Base-by-base conservation (phyloP, 2,329 filamentous ascomycete genomes). In the Cordyceps javanica region DNA sequence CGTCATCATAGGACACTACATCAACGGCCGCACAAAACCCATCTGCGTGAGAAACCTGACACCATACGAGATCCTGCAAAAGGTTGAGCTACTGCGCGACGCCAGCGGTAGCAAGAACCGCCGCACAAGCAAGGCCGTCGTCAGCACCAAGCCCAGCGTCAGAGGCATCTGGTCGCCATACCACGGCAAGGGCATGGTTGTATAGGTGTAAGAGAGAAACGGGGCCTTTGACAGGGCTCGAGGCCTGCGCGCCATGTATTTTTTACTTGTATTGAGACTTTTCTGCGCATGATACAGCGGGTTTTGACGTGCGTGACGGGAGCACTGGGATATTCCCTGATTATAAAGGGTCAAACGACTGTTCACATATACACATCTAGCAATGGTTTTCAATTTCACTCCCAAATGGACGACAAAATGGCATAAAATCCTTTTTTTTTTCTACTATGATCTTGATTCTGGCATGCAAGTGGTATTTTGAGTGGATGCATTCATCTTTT, bases 21-120 rank as follows among this genome's bases (percentile, higher is more conserved):
- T 97, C 78, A 97, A 97, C 72, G 92, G 93, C 61, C 82, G 85
- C 28, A 81, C 88, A 61, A 94, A 94, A 72, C 82, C 90, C 10
- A 84, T 97, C 54, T 97, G 92, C 72, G 91, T 97, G 58, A 84
- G 88, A 65, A 97, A 96, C 67, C 73, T 97, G 69, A 86, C 91
- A 65, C 83, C 86, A 30, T 82, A 87, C 60, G 87, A 96, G 71
- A 87, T 99, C 38, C 70, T 92, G 57, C 80, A 90, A 69, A 97
- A 97, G 79, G 86, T 82, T 0, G 81, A 89, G 69, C 72, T 91
- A 60, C 70, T 94, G 66, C 80, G 88, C 60, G 85, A 91, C 70
- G 83, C 87, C 23, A 91, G 81, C 64, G 90, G 90, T 59, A 87
- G 90, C 73, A 90, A 88, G 79, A 72, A 89, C 67, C 83, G 76